Percentiles rank a stretch among this genome's conserved stretches.
Conservation (phyloP, 1,284 basidiomycete genomes). For the Coriolopsis trogii region DNA sequence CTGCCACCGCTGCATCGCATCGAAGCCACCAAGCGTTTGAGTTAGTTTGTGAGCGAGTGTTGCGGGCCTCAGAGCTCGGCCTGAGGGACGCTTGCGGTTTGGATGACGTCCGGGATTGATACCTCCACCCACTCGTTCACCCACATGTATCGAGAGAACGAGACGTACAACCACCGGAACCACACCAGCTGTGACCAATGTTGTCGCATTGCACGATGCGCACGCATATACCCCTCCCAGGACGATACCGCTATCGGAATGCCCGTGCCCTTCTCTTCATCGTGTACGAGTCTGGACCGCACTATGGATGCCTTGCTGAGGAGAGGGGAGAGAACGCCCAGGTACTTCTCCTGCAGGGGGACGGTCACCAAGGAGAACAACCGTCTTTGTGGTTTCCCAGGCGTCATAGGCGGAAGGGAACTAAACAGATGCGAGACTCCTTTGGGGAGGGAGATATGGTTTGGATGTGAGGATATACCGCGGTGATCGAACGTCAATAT, state of each 20-base stretch:
- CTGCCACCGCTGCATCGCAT: not conserved
- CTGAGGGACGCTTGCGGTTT: not conserved
- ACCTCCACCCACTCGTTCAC: slow-evolving; percentile 73
- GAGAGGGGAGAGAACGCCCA: slow-evolving; percentile 47
- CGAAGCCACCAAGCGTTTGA: too few species aligned
- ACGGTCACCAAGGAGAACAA: slow-evolving; percentile 67
- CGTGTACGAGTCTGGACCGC: not conserved
- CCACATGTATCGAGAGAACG: slow-evolving; percentile 93
- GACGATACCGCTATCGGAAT: slow-evolving; percentile 54
- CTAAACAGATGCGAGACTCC: slow-evolving; percentile 52
- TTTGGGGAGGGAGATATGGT: slow-evolving; percentile 79
- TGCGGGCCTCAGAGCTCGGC: not conserved
- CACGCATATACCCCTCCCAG: slow-evolving; percentile 55
- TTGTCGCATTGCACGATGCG: slow-evolving; percentile 71
- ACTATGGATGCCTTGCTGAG: slow-evolving; percentile 1
- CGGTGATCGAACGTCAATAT: slow-evolving; percentile 88
- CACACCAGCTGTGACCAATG: slow-evolving; percentile 85
- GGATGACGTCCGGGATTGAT: slow-evolving; percentile 1
- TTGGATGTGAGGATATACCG: slow-evolving; percentile 89
- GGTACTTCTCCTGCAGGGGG: slow-evolving; percentile 63
- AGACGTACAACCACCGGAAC: slow-evolving; percentile 88
- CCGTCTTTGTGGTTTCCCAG: slow-evolving; percentile 33
- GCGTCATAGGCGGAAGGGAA: slow-evolving; percentile 23
- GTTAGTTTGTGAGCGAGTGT: too few species aligned
- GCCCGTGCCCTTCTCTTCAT: slow-evolving; percentile 22